Percentiles rank a stretch among this genome's conserved stretches.
Evolutionary conservation across 2,329 filamentous ascomycete species (phyloP).

Genomic region (Cercospora janseana): DNA sequence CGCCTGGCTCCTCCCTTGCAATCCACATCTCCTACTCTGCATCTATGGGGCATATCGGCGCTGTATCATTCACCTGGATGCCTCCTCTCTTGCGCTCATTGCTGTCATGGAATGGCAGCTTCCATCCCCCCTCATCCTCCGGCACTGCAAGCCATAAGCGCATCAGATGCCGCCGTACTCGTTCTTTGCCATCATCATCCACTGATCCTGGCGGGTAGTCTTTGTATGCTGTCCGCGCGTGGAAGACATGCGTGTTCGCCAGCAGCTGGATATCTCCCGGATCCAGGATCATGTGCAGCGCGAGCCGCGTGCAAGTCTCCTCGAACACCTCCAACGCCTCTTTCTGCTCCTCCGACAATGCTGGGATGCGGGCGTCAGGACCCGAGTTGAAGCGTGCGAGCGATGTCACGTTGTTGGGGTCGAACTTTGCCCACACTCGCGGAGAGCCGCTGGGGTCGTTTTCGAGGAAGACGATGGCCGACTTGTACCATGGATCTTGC

Average conservation of each 20-base stretch:
- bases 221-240: constrained; percentile 77
- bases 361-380: constrained; percentile 57
- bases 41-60: constrained; percentile 71
- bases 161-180: constrained; percentile 73
- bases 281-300: constrained; percentile 81
- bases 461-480: constrained; percentile 70
- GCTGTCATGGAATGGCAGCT: constrained; percentile 75
- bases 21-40: constrained; percentile 64
- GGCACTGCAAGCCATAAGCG: constrained; percentile 81
- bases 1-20: too few species aligned
- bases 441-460: constrained; percentile 55
- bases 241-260: constrained; percentile 74
- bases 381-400: constrained; percentile 68
- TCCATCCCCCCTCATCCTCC: constrained; percentile 80
- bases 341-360: constrained; percentile 66
- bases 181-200: constrained; percentile 43
- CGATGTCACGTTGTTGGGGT: constrained; percentile 82
- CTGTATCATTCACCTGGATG: constrained; percentile 78
- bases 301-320: constrained; percentile 67
- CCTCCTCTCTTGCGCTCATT: constrained; percentile 83
- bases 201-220: constrained; percentile 57
- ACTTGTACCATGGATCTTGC: constrained; percentile 52
- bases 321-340: constrained; percentile 70
- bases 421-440: constrained; percentile 80
- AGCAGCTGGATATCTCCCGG: constrained; percentile 87